phyloP scores from a whole-genome alignment of 305 asterid genomes.

The Fraxinus baroniana region DNA sequence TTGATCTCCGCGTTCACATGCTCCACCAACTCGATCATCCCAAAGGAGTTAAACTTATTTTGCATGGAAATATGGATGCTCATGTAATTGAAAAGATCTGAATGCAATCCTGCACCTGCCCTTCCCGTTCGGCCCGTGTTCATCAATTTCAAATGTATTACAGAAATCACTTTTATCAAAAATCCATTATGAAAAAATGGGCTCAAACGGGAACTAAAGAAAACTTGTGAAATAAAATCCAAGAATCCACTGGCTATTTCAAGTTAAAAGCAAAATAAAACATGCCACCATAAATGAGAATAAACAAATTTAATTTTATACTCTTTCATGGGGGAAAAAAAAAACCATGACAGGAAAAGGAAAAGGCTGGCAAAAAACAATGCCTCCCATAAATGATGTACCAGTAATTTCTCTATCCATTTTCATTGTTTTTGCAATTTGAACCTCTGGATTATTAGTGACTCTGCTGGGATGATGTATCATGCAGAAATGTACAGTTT shows the following conservation, averaged over 20 bases:
- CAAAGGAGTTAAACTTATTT: too few species aligned
- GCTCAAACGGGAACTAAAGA: neutral
- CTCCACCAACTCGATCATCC: too few species aligned
- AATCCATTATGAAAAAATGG: too few species aligned
- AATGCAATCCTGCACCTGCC: neutral
- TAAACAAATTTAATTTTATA: constrained; percentile 16
- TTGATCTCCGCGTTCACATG: too few species aligned
- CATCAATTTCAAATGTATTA: neutral
- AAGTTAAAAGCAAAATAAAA: constrained; percentile 60
- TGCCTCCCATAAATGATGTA: constrained; percentile 35
- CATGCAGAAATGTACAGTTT: constrained; percentile 73
- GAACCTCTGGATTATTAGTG: constrained; percentile 52
- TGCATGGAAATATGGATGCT: neutral
- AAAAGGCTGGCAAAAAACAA: neutral
- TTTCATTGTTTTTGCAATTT: constrained; percentile 71
- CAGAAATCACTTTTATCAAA: too few species aligned
- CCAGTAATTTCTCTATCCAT: constrained; percentile 80
- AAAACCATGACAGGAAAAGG: neutral
- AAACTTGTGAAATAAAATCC: neutral
- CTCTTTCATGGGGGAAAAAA: neutral
- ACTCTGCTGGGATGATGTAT: constrained; percentile 48
- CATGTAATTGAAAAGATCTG: too few species aligned
- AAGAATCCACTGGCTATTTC: constrained; percentile 67
- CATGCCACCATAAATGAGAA: constrained; percentile 54
- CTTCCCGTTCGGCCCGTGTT: too few species aligned